phyloP scores from a whole-genome alignment of 805 yeast genomes.

The Teunomyces gatunensis region DNA sequence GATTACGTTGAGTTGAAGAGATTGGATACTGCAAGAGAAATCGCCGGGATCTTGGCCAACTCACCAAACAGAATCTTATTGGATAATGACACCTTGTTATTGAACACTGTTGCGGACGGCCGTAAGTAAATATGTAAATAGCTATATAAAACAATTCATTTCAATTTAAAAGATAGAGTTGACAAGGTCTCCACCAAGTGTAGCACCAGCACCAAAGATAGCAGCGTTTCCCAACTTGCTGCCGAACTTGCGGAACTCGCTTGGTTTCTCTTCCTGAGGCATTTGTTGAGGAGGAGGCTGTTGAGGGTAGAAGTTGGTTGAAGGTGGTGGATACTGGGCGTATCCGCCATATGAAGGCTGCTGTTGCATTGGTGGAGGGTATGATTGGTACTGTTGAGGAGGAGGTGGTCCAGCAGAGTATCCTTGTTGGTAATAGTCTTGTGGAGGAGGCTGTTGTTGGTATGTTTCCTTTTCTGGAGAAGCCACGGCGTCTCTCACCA shows the following conservation, averaged over 20 bases:
- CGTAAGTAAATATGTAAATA: conserved; percentile 40
- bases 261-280: conserved; percentile 19
- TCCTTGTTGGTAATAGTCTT: conserved; percentile 10
- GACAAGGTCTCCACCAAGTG: conserved; percentile 81
- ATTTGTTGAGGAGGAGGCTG: conserved; percentile 13
- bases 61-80: conserved; percentile 91
- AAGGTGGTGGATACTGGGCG: conserved; percentile 51
- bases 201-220: conserved; percentile 94
- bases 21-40: conserved; percentile 95
- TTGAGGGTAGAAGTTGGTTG: conserved; percentile 46
- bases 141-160: not conserved
- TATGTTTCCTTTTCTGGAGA: conserved; percentile 16
- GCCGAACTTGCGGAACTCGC: conserved; percentile 61
- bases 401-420: conserved; percentile 4
- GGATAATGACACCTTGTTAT: conserved; percentile 87
- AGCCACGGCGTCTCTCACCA: not conserved
- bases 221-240: conserved; percentile 89
- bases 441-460: conserved; percentile 12
- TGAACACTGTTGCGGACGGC: conserved; percentile 82
- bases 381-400: conserved; percentile 2
- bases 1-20: conserved; percentile 97
- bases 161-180: conserved; percentile 56
- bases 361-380: conserved; percentile 19
- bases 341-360: conserved; percentile 35
- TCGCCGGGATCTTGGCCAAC: conserved; percentile 76